Evolutionary conservation across 352 stramenopile genomes (phyloP), one percentile per base, ranked within the genome.

Genomic region (Pythium chondricola): DNA sequence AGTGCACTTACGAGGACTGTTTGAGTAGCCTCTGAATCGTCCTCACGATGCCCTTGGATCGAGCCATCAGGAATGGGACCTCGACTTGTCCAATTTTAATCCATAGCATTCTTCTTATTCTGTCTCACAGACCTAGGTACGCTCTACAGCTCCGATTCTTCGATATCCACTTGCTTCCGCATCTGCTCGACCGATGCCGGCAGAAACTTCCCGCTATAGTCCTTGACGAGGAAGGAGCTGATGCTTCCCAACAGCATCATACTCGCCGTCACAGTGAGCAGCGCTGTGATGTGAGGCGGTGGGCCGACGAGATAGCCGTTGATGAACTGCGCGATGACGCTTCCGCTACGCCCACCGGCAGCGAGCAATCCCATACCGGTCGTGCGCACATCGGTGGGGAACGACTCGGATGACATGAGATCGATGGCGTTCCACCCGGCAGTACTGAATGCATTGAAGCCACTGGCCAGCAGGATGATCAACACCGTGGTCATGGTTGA

Each of bases 401-500:
- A 97, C 0, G 89, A 85, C 56, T 97, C 87, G 30, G 80, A 69
- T 18, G 84, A 93, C 68, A 97, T 81, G 31, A 93, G 74, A 55
- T 96, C 91, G 43, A 90, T 91, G 1, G 87, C 73, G 59, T 97
- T 97, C 91, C 91, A 97, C 7, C 77, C 79, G 0, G 77, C 69
- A 21, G 90, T 94, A n/a, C 73, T 92, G 53, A 95, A 95, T 16
- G 84, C 85, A 58, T 97, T 95, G 75, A 97, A 97, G 14, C 76
- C 58, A 52, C 85, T 95, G 11, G 88, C 83, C 22, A 86, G 69
- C 0, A 79, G 14, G 11, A 97, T 79, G 51, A 97, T 93, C 54
- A 52, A 40, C 43, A 71, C 61, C 0, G 62, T 51, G 8, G 68
- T 65, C 1, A 32, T 49, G 18, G 46, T 24, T 5, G 48, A 52